These are phyloP conservation scores for Groenewaldozyma tartarivorans DNA, from an alignment of 805 yeast genomes.

Conservation along the genomic window DNA sequence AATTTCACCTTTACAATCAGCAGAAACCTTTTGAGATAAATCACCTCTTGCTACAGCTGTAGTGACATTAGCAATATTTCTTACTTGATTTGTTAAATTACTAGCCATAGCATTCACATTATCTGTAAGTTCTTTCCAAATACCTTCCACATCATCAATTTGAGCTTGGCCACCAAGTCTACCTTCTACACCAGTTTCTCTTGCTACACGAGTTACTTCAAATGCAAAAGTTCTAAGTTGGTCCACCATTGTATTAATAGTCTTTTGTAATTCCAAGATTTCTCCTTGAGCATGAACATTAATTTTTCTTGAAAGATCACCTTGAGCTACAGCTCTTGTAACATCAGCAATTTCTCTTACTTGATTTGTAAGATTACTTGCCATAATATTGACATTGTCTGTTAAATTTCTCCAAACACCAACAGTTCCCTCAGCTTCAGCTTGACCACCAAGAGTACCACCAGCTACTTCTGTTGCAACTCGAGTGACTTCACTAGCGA, in stretches of 20 bases:
- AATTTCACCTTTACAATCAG: slow-evolving; percentile 77
- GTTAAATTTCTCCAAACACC: slow-evolving; percentile 85
- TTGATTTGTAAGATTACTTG: slow-evolving; percentile 75
- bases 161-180: slow-evolving; percentile 82
- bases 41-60: slow-evolving; percentile 85
- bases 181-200: slow-evolving; percentile 87
- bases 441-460: slow-evolving; percentile 86
- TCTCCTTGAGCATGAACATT: slow-evolving; percentile 91
- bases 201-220: slow-evolving; percentile 78
- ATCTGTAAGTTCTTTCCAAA: slow-evolving; percentile 81
- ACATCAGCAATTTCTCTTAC: slow-evolving; percentile 87
- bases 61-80: slow-evolving; percentile 80
- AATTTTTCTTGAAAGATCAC: slow-evolving; percentile 73
- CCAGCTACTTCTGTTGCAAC: slow-evolving; percentile 87
- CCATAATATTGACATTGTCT: slow-evolving; percentile 86
- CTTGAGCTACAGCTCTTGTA: slow-evolving; percentile 79
- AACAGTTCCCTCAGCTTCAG: slow-evolving; percentile 71
- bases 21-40: slow-evolving; percentile 70
- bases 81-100: slow-evolving; percentile 77
- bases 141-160: slow-evolving; percentile 71
- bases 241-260: slow-evolving; percentile 83
- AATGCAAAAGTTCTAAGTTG: slow-evolving; percentile 75
- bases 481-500: slow-evolving; percentile 72
- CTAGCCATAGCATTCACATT: slow-evolving; percentile 83
- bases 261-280: slow-evolving; percentile 73